These are phyloP conservation scores for Teratosphaeria nubilosa DNA, from an alignment of 2,329 filamentous ascomycete species.

Conservation along the genomic window DNA sequence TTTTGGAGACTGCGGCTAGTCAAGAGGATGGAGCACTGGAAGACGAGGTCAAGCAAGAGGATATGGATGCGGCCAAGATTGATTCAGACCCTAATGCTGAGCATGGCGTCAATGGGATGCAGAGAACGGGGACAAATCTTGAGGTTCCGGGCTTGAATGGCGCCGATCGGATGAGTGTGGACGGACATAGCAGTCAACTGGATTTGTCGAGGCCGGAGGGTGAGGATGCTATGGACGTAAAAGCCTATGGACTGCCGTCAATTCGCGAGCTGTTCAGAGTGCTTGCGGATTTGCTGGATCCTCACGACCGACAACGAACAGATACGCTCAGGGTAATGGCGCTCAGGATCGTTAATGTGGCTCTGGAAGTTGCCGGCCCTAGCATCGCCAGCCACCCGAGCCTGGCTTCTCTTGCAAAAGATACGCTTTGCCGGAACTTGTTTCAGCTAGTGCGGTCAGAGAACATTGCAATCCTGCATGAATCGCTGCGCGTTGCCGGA, in stretches of 20 bases:
- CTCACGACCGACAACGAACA: conserved; percentile 83
- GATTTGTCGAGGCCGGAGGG: conserved; percentile 30
- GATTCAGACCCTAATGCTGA: conserved; percentile 47
- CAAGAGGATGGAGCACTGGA: conserved; percentile 57
- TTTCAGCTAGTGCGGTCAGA: conserved; percentile 96
- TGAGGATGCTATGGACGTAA: conserved; percentile 49
- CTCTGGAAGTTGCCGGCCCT: conserved; percentile 87
- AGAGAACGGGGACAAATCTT: conserved; percentile 52
- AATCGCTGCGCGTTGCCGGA: conserved; percentile 82
- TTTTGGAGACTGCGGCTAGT: conserved; percentile 63
- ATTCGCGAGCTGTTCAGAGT: conserved; percentile 92
- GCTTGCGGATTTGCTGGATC: conserved; percentile 84
- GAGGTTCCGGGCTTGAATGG: conserved; percentile 24
- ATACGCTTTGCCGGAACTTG: conserved; percentile 83
- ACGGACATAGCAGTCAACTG: conserved; percentile 33
- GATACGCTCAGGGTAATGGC: conserved; percentile 98
- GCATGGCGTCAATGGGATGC: conserved; percentile 32
- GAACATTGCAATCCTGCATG: conserved; percentile 88
- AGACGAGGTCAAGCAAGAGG: conserved; percentile 50
- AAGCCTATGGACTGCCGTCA: conserved; percentile 86
- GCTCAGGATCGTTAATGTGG: conserved; percentile 90
- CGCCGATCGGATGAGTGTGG: conserved; percentile 24
- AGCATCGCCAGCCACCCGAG: conserved; percentile 89
- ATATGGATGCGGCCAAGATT: conserved; percentile 73
- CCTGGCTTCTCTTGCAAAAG: conserved; percentile 77